A percentile compares a stretch with the other conserved stretches of the same genome.
These are phyloP conservation scores for Tetrapisispora iriomotensis DNA, from an alignment of 805 yeast genomes.

Conservation along the genomic window DNA sequence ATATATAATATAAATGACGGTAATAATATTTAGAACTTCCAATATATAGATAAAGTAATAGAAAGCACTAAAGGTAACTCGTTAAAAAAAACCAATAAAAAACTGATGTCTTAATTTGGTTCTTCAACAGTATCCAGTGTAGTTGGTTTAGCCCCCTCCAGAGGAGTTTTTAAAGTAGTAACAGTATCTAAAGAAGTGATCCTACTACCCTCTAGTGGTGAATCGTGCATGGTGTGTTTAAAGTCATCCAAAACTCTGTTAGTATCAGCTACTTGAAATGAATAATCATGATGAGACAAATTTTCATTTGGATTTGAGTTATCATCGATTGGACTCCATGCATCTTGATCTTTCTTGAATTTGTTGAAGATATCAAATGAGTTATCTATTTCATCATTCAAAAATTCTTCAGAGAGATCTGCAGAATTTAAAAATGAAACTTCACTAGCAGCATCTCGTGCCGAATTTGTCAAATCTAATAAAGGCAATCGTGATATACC, in stretches of 20 bases:
- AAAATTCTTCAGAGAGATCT: conserved; percentile 20
- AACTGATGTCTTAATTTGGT: background rate
- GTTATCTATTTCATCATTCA: background rate
- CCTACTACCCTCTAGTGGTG: background rate
- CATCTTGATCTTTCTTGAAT: too few species aligned
- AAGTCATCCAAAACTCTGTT: conserved; percentile 19
- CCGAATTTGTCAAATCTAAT: conserved; percentile 8
- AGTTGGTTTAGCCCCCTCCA: background rate
- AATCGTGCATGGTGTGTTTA: conserved; percentile 10
- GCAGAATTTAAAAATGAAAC: conserved; percentile 22
- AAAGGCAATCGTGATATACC: background rate
- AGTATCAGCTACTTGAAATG: conserved; percentile 13
- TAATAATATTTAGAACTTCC: background rate
- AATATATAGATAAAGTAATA: too few species aligned
- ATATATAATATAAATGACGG: background rate
- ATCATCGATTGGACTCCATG: too few species aligned
- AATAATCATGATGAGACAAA: conserved; percentile 9
- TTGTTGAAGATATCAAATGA: background rate
- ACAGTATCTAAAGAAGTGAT: background rate
- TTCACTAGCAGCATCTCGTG: conserved; percentile 9
- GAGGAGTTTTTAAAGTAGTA: background rate
- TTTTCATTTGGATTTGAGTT: too few species aligned
- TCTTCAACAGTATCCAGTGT: background rate
- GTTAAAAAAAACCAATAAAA: too few species aligned
- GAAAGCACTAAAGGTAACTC: too few species aligned